Evolutionary conservation across 2,329 filamentous ascomycete genomes (phyloP).

Genomic region (Rhynchosporium graminicola): DNA sequence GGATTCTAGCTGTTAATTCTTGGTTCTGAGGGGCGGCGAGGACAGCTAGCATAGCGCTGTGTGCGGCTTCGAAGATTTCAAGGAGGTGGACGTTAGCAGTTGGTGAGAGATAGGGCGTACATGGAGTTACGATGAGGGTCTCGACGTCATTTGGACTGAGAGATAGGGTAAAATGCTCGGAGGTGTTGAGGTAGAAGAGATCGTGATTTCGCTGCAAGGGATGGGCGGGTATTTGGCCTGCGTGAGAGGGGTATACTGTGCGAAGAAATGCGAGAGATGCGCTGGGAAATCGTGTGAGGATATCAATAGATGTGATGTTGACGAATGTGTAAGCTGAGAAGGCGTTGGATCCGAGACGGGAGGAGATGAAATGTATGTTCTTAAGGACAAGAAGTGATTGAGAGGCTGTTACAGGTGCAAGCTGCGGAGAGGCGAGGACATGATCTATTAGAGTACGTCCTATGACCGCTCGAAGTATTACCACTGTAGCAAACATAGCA

Average conservation of each 20-base stretch:
- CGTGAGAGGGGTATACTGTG: conserved; percentile 36
- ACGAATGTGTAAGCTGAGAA: conserved; percentile 73
- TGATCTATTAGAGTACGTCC: conserved; percentile 59
- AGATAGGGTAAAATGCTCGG: conserved; percentile 66
- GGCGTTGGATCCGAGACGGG: conserved; percentile 61
- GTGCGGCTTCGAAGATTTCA: conserved; percentile 71
- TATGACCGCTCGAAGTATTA: conserved; percentile 60
- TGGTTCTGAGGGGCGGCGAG: conserved; percentile 66
- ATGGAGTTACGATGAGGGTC: conserved; percentile 60
- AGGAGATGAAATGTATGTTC: conserved; percentile 68
- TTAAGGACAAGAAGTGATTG: conserved; percentile 64
- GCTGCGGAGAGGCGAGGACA: conserved; percentile 51
- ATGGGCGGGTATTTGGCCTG: conserved; percentile 60
- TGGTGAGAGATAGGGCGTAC: conserved; percentile 62
- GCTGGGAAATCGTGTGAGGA: conserved; percentile 62
- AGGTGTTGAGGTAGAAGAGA: conserved; percentile 72
- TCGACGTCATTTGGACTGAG: conserved; percentile 59
- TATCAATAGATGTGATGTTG: conserved; percentile 67
- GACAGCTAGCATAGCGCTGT: conserved; percentile 69
- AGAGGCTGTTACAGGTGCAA: conserved; percentile 59
- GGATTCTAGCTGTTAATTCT: conserved; percentile 58
- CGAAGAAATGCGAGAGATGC: conserved; percentile 59
- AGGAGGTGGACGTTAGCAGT: conserved; percentile 48
- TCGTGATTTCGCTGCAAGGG: conserved; percentile 66
- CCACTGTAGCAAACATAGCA: conserved; percentile 64